Conservation (phyloP, 75 land plant genomes). For the Picea glauca region DNA sequence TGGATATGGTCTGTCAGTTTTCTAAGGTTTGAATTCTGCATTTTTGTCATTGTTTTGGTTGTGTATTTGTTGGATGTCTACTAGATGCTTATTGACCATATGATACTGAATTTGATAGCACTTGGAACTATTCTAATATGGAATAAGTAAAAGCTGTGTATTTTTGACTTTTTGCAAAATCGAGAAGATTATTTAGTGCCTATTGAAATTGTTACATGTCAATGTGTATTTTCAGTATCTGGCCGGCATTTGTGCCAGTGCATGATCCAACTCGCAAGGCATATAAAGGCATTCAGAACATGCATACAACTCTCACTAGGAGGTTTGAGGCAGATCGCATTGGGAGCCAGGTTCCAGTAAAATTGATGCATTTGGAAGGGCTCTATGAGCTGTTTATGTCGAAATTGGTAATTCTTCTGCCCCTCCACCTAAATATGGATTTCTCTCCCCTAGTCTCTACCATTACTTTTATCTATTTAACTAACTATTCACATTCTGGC, state of each 20-base stretch:
- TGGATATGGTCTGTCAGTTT: not conserved
- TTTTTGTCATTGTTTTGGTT: constrained; percentile 1
- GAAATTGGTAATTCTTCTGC: constrained; percentile 62
- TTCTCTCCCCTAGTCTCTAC: too few relatives aligned
- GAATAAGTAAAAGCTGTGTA: constrained; percentile 1
- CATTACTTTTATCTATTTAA: too few relatives aligned
- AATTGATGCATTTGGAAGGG: constrained; percentile 96
- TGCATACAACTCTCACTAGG: constrained; percentile 63
- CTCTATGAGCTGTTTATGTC: constrained; percentile 83
- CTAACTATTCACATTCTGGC: too few relatives aligned
- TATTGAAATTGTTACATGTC: not conserved
- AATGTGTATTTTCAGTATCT: constrained; percentile 42
- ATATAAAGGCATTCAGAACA: constrained; percentile 83
- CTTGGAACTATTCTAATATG: not conserved
- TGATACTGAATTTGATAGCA: not conserved
- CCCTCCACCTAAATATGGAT: too few relatives aligned
- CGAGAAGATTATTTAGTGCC: constrained; percentile 8
- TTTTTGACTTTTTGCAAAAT: not conserved
- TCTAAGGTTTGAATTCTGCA: not conserved
- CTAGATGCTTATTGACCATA: not conserved
- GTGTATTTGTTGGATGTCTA: not conserved
- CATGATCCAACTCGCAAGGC: constrained; percentile 95
- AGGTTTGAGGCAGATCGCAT: constrained; percentile 89
- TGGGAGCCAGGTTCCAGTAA: constrained; percentile 81
- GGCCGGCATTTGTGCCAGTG: constrained; percentile 97